A percentile compares a stretch with the other conserved stretches of the same genome.
phyloP scores from a whole-genome alignment of 2,329 filamentous ascomycete genomes.

The Cordyceps cateniannulata region DNA sequence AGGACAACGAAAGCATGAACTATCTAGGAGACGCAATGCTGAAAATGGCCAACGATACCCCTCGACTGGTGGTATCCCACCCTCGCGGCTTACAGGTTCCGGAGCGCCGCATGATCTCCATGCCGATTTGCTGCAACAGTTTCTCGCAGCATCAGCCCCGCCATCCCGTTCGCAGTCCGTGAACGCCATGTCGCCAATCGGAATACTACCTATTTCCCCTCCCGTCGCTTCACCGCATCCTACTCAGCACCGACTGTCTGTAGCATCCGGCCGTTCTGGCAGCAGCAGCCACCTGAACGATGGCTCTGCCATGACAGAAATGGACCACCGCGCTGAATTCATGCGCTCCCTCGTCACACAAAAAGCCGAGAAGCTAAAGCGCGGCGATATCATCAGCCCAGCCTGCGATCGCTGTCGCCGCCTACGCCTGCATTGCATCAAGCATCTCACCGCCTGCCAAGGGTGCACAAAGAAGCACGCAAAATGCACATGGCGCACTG shows the following conservation, averaged over 20 bases:
- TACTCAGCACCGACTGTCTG: constrained; percentile 12
- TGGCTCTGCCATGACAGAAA: constrained; percentile 22
- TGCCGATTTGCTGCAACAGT: constrained; percentile 50
- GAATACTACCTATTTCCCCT: constrained; percentile 22
- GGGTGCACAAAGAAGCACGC: constrained; percentile 88
- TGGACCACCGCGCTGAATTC: constrained; percentile 24
- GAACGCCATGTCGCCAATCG: constrained; percentile 20
- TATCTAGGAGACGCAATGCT: constrained; percentile 22
- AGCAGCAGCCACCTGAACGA: constrained; percentile 15
- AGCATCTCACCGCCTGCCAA: constrained; percentile 79
- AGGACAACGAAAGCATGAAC: constrained; percentile 26
- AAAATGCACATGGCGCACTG: constrained; percentile 77
- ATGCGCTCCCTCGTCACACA: constrained; percentile 57
- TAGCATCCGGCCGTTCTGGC: constrained; percentile 13
- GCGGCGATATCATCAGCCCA: constrained; percentile 70
- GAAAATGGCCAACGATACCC: constrained; percentile 27
- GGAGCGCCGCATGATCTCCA: constrained; percentile 41
- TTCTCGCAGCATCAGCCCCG: constrained; percentile 23
- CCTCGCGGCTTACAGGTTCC: constrained; percentile 17
- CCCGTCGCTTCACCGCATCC: constrained; percentile 19
- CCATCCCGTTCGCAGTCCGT: constrained; percentile 24
- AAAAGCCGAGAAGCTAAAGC: constrained; percentile 67
- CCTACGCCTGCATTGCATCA: constrained; percentile 73
- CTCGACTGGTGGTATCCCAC: constrained; percentile 23
- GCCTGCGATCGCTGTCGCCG: constrained; percentile 80